These are phyloP conservation scores for Metschnikowia lochheadii DNA, from an alignment of 805 yeast species.

Conservation along the genomic window DNA sequence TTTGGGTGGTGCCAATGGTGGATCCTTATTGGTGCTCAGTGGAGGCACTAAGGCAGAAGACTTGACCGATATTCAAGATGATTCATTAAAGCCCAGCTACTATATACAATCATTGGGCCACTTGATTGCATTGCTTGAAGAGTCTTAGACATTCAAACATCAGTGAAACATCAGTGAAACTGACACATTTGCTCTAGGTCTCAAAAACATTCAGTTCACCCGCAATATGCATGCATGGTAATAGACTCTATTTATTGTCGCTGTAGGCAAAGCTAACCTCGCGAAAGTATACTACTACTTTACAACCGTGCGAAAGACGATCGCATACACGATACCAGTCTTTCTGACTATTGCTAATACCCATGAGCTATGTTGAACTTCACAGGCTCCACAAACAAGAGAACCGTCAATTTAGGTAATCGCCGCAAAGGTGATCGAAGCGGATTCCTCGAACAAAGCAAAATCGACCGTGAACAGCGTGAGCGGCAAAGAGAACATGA, in stretches of 20 bases:
- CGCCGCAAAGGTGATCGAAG: conserved; percentile 20
- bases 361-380: conserved; percentile 45
- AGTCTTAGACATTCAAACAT: background rate
- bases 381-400: conserved; percentile 59
- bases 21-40: conserved; percentile 32
- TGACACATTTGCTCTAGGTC: too few species aligned
- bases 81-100: conserved; percentile 25
- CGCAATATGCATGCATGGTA: too few species aligned
- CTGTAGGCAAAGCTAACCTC: background rate
- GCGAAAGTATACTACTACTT: background rate
- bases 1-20: conserved; percentile 27
- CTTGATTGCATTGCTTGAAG: conserved; percentile 14
- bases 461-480: conserved; percentile 61
- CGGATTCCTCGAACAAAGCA: conserved; percentile 55
- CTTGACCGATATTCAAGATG: conserved; percentile 17
- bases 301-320: background rate
- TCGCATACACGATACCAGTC: background rate
- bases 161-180: background rate
- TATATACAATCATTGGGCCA: conserved; percentile 33
- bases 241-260: background rate
- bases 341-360: background rate
- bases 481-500: conserved; percentile 50
- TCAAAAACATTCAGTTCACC: too few species aligned
- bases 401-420: conserved; percentile 64
- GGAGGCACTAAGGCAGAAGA: conserved; percentile 33